Base-by-base conservation (phyloP, 352 stramenopile species). In the Globisporangium ultimum region DNA sequence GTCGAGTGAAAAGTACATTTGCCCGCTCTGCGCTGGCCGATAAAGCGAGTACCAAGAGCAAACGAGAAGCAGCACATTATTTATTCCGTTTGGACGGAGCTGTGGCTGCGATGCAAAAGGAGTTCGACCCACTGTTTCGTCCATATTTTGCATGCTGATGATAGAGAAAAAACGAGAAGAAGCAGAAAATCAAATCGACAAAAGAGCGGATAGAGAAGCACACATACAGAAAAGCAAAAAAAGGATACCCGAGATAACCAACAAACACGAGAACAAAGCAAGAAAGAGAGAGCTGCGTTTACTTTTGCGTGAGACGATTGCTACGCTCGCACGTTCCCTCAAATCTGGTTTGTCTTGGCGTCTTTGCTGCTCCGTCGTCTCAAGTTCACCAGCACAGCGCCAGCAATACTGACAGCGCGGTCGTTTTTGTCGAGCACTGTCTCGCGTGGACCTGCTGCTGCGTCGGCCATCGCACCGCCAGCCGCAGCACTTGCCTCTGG, bases 1-100 rank as follows among this genome's bases (percentile, higher is more conserved):
- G 18, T 80, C 83, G 22, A 86, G 74, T 60, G 85, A 91, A 20
- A 93, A 91, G 74, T 95, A 95, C 72, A 90, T 93, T 64, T 92
- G 85, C 28, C 85, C 85, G 5, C 63, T 92, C 22, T 95, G 85
- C 66, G 69, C 63, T 58, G 83, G 83, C 13, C 72, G 83, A 55
- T 55, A 50, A 45, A 45, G 28, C 28, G 28, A 6, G 28, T 28
- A 5, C 28, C 24, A 32, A 5, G 40, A 49, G 45, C 22, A 5
- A 12, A 45, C 8, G 7, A 41, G 10, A 6, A n/a, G 36, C 47
- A 34, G 13, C 40, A n/a, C 40, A 36, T 48, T 65, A 65, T 65
- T 60, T 65, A 65, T 60, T 60, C 41, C 40, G 40, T 45, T n/a
- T 45, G 13, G 40, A 45, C 13, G 13, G 40, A 45, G 40, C 38